phyloP scores from a whole-genome alignment of 257 asterid species.

The Solanum rostratum region DNA sequence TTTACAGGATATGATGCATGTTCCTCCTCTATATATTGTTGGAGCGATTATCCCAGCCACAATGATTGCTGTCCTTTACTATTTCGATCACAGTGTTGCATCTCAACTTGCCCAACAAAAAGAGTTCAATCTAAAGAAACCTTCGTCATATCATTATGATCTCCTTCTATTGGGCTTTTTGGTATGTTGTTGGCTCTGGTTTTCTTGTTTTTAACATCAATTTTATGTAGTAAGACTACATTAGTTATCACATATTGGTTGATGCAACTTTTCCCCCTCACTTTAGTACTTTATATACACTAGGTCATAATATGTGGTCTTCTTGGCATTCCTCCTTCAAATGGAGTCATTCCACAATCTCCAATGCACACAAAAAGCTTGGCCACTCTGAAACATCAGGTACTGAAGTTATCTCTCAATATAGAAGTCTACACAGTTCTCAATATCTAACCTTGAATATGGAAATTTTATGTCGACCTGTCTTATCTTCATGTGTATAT shows the following conservation, averaged over 20 bases:
- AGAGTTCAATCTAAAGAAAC: slow-evolving; percentile 92
- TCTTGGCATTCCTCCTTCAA: slow-evolving; percentile 93
- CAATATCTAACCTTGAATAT: neutral
- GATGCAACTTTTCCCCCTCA: neutral
- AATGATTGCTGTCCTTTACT: slow-evolving; percentile 97
- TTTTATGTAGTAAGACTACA: neutral
- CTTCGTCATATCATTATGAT: slow-evolving; percentile 88
- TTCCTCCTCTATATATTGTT: slow-evolving; percentile 68
- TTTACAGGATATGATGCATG: slow-evolving; percentile 78
- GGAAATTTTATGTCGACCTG: neutral
- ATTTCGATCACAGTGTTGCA: slow-evolving; percentile 96
- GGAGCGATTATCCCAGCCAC: slow-evolving; percentile 98
- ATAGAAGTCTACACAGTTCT: neutral
- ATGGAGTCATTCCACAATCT: slow-evolving; percentile 98
- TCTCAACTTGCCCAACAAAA: slow-evolving; percentile 94
- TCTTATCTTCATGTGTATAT: neutral
- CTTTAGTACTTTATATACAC: neutral
- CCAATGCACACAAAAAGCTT: slow-evolving; percentile 98
- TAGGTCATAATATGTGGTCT: slow-evolving; percentile 94
- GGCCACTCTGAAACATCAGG: slow-evolving; percentile 98
- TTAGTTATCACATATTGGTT: neutral
- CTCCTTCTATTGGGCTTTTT: slow-evolving; percentile 90
- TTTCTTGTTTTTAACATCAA: neutral
- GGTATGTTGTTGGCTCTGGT: slow-evolving; percentile 28
- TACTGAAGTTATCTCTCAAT: slow-evolving; percentile 2